phyloP scores from a whole-genome alignment of 176 grass and related monocot genomes.

The Lolium perenne region DNA sequence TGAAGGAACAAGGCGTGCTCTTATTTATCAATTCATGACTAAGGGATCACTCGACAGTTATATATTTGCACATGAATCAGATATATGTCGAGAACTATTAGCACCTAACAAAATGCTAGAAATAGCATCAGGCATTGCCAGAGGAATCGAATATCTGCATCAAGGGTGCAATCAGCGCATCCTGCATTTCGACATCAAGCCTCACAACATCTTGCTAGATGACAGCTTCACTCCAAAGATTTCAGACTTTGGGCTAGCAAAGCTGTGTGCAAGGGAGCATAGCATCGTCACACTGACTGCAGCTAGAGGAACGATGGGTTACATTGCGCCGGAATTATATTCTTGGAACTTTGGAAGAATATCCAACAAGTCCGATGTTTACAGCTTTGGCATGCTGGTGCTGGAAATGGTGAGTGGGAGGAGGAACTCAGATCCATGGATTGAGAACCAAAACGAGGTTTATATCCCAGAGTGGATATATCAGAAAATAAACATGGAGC shows the following conservation, averaged over 20 bases:
- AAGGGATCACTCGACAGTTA: background rate
- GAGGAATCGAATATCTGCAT: conserved; percentile 2
- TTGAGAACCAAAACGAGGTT: conserved; percentile 16
- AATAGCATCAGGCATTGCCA: conserved; percentile 9
- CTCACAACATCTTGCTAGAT: conserved; percentile 24
- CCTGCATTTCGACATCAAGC: conserved; percentile 16
- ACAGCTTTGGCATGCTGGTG: conserved; percentile 31
- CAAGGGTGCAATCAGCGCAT: conserved; percentile 23
- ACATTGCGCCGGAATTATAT: background rate
- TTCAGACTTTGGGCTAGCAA: background rate
- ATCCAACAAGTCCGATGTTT: background rate
- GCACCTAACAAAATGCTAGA: background rate
- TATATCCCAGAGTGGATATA: conserved; percentile 23
- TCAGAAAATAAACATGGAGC: background rate
- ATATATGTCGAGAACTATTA: background rate
- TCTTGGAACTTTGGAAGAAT: conserved; percentile 16
- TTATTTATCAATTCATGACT: conserved; percentile 22
- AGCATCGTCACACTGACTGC: conserved; percentile 22
- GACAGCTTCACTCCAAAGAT: background rate
- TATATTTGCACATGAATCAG: conserved; percentile 11
- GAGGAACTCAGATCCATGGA: background rate
- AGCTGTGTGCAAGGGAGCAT: background rate
- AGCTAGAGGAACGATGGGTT: background rate
- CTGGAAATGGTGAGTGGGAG: conserved; percentile 10
- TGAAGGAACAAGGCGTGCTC: conserved; percentile 25